Base-by-base conservation (phyloP, 495 filamentous ascomycete genomes). In the Terfezia boudieri region DNA sequence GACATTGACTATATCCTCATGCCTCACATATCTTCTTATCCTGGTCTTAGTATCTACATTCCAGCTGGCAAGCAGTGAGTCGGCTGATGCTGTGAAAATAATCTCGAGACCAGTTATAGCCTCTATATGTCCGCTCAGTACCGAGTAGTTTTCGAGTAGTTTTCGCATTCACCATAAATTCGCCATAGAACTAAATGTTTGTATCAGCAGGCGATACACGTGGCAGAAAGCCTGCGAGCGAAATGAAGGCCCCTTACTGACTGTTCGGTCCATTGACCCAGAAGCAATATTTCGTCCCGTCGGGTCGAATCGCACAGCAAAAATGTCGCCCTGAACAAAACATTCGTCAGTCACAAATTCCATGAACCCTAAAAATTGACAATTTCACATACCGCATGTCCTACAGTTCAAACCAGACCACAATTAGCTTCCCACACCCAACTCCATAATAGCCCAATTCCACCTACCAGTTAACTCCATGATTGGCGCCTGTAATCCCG, bases 61-160 rank as follows among this genome's bases (percentile, higher is more conserved):
- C 90, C 90, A 99, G 66, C 84, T 93, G 41, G 87, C 87, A 38
- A 99, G 71, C n/a, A 62, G 48, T 73, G 77, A 84, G 64, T 96
- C 89, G 55, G 89, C 86, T 41, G 88, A 94, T 35, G 88, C 88
- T 36, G 92, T 94, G 64, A 90, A 95, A 57, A 99, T 67, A 90
- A 68, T 96, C 88, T 66, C 90, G 82, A 7, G 90, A 92, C 92
- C 92, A 99, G 64, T 90, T 83, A 23, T 69, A 12, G 89, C 88
- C 43, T 84, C 86, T 67, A 82, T 83, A 69, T 98, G 90, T 12
- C 92, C 92, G 14, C 68, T 83, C 23, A 98, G 71, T 37, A 80
- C 70, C 58, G 88, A 86, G 61, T 94, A 94, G 68, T 96, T 98
- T 62, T 90, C 58, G 88, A 86, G 61, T 94, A 94, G 68, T 96